These are phyloP conservation scores for Aristolochia californica DNA, from an alignment of 164 flowering plant genomes.

Conservation along the genomic window DNA sequence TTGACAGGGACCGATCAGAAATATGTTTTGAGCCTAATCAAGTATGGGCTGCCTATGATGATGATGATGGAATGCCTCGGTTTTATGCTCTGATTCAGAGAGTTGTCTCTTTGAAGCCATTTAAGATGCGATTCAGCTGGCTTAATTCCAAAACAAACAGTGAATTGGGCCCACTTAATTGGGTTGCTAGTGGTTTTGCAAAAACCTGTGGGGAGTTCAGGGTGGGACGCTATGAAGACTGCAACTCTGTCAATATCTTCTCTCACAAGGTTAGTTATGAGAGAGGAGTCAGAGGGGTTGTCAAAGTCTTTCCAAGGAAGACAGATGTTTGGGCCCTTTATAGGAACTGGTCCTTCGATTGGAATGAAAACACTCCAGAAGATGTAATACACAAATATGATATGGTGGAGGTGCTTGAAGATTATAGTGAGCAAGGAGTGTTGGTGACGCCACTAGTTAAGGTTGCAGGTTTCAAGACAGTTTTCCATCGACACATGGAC, in stretches of 20 bases:
- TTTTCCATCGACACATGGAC: conserved; percentile 57
- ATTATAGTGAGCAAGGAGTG: conserved; percentile 41
- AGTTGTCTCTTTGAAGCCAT: conserved; percentile 48
- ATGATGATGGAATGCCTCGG: conserved; percentile 77
- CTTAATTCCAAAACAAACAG: conserved; percentile 51
- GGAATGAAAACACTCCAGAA: conserved; percentile 59
- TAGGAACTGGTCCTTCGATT: conserved; percentile 63
- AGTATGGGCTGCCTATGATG: conserved; percentile 79
- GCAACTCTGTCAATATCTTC: conserved; percentile 44
- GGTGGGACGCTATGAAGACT: conserved; percentile 36
- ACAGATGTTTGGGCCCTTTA: conserved; percentile 77
- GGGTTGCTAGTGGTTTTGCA: conserved; percentile 57
- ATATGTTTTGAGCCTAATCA: conserved; percentile 49
- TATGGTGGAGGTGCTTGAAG: conserved; percentile 69
- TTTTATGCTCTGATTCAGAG: conserved; percentile 54
- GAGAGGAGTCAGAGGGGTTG: conserved; percentile 40
- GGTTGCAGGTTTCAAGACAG: conserved; percentile 65
- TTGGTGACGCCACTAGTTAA: conserved; percentile 48
- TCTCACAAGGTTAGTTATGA: conserved; percentile 59
- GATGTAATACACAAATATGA: conserved; percentile 61
- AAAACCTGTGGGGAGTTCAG: conserved; percentile 74
- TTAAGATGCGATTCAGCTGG: conserved; percentile 59
- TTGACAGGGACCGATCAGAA: conserved; percentile 55
- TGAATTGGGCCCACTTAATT: conserved; percentile 49
- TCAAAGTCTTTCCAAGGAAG: conserved; percentile 45